phyloP scores from a whole-genome alignment of 129 eudicot species.

The Pittosporum tobira region DNA sequence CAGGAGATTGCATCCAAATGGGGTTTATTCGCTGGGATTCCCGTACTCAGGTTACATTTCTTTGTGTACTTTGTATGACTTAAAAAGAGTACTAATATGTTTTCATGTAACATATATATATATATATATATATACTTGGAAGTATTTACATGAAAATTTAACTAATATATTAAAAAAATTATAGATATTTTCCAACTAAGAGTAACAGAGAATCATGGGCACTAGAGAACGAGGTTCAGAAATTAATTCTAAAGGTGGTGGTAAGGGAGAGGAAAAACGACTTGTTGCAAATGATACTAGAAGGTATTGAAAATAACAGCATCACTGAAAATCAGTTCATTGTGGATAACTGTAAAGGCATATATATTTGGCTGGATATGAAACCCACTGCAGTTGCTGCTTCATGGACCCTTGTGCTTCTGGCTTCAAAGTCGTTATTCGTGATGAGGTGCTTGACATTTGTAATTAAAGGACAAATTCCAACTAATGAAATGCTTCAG shows the following conservation, averaged over 20 bases:
- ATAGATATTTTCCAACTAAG: slow-evolving; percentile 22
- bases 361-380: slow-evolving; percentile 1
- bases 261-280: not conserved
- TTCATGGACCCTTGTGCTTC: not conserved
- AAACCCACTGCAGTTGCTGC: slow-evolving; percentile 4
- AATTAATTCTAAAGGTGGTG: not conserved
- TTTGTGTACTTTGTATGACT: not conserved
- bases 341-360: slow-evolving; percentile 1
- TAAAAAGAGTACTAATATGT: not conserved
- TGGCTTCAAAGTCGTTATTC: not conserved
- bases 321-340: not conserved
- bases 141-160: not conserved
- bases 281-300: not conserved
- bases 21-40: slow-evolving; percentile 9
- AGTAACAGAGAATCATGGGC: slow-evolving; percentile 3
- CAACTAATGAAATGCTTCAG: not conserved
- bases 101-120: not conserved
- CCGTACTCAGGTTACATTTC: slow-evolving; percentile 10
- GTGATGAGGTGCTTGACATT: slow-evolving; percentile 1
- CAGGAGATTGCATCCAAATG: slow-evolving; percentile 8
- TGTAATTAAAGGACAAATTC: slow-evolving; percentile 1
- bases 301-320: not conserved
- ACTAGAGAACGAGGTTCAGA: not conserved
- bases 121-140: no score
- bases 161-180: not conserved